Conservation (phyloP, 805 yeast genomes). For the Jamesozyma spencerorum region DNA sequence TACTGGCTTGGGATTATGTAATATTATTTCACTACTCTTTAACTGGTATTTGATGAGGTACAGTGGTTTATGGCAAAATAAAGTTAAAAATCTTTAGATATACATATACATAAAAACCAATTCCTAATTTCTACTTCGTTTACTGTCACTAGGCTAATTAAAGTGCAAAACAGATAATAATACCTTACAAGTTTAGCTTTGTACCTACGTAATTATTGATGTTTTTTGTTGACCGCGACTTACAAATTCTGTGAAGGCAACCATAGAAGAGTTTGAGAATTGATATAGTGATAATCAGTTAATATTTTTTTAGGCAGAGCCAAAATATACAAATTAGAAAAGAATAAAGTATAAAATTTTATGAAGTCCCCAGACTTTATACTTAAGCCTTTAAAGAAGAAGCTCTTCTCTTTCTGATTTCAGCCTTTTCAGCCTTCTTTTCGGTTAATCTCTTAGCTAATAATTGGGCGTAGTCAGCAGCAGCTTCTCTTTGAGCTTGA, state of each 20-base stretch:
- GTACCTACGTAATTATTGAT: too few species aligned
- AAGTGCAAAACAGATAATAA: too few species aligned
- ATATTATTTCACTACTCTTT: constrained; percentile 20
- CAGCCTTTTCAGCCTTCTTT: constrained; percentile 97
- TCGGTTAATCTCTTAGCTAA: constrained; percentile 97
- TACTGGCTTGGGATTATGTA: constrained; percentile 38
- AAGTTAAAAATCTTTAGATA: constrained; percentile 1
- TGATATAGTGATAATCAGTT: constrained; percentile 4
- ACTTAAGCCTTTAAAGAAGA: constrained; percentile 87
- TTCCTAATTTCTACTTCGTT: too few species aligned
- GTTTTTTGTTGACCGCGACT: too few species aligned
- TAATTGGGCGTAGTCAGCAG: constrained; percentile 99
- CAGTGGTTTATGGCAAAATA: constrained; percentile 14
- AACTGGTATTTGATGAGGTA: constrained; percentile 16
- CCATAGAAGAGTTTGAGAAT: background rate
- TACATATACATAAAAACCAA: too few species aligned
- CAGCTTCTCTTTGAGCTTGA: constrained; percentile 99
- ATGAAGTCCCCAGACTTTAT: constrained; percentile 7
- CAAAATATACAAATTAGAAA: constrained; percentile 15
- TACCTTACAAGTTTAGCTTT: too few species aligned
- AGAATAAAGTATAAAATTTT: constrained; percentile 11
- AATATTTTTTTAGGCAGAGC: constrained; percentile 9
- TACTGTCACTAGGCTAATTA: too few species aligned
- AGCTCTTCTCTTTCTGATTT: constrained; percentile 99
- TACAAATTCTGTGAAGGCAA: background rate